Percentiles rank a stretch among this genome's conserved stretches.
Evolutionary conservation across 2,329 filamentous ascomycete genomes (phyloP).

Genomic region (Pyrenochaeta sp.): DNA sequence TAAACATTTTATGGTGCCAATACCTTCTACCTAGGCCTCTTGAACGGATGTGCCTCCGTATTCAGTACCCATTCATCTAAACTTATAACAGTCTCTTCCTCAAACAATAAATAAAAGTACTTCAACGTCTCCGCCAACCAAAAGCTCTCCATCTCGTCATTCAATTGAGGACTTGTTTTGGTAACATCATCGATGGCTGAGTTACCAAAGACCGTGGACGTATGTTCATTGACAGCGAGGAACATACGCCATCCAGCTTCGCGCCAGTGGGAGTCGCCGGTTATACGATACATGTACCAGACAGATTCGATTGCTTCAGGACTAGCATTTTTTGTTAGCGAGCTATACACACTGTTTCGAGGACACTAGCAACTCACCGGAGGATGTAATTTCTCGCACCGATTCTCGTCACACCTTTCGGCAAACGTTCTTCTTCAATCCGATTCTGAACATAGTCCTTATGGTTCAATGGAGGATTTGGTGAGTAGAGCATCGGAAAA

Average conservation of each 20-base stretch:
- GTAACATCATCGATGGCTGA: constrained; percentile 74
- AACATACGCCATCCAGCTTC: constrained; percentile 81
- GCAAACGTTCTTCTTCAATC: constrained; percentile 57
- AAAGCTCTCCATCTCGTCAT: constrained; percentile 78
- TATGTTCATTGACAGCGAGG: constrained; percentile 66
- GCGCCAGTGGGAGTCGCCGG: constrained; percentile 70
- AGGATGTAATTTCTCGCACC: constrained; percentile 69
- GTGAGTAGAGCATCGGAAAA: constrained; percentile 44
- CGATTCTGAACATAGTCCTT: constrained; percentile 48
- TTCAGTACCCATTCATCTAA: constrained; percentile 72
- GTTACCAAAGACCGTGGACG: constrained; percentile 69
- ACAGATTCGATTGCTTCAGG: constrained; percentile 84
- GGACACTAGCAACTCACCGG: constrained; percentile 49
- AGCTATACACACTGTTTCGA: neutral
- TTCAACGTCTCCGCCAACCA: constrained; percentile 76
- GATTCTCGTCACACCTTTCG: constrained; percentile 65
- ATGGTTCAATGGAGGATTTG: constrained; percentile 40
- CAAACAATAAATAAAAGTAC: constrained; percentile 72
- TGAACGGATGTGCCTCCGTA: constrained; percentile 57
- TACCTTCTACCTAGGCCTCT: constrained; percentile 26
- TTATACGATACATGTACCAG: constrained; percentile 79
- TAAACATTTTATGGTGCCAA: neutral
- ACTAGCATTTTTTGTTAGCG: constrained; percentile 24
- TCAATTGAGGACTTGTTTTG: constrained; percentile 51
- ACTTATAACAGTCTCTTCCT: constrained; percentile 65